phyloP scores from a whole-genome alignment of 1,284 basidiomycete genomes.

The Rhizoctonia solani region DNA sequence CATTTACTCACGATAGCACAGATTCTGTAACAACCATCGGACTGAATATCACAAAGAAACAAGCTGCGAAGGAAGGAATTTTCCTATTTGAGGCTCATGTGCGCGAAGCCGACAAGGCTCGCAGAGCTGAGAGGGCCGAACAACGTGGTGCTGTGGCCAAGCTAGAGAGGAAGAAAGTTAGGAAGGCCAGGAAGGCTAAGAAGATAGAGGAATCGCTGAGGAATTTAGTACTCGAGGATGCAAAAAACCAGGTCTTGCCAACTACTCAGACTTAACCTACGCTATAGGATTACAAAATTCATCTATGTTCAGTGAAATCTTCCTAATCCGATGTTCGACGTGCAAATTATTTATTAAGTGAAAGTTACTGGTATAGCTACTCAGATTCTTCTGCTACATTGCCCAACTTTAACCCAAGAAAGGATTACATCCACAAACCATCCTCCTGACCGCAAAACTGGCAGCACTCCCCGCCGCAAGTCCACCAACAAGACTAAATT shows the following conservation, averaged over 20 bases:
- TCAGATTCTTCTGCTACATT: too few species aligned
- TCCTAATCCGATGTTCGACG: not conserved
- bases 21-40: conserved; percentile 17
- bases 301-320: not conserved
- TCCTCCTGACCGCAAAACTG: conserved; percentile 46
- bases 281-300: not conserved
- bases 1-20: not conserved
- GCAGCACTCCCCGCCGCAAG: conserved; percentile 47
- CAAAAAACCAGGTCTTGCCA: conserved; percentile 71
- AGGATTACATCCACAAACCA: conserved; percentile 41
- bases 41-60: conserved; percentile 13
- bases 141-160: conserved; percentile 60
- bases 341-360: not conserved
- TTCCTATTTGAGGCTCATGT: conserved; percentile 70
- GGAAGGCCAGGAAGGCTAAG: conserved; percentile 38
- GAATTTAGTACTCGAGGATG: conserved; percentile 60
- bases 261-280: not conserved
- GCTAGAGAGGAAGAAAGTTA: conserved; percentile 57
- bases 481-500: conserved; percentile 49
- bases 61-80: conserved; percentile 69
- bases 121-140: conserved; percentile 55
- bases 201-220: conserved; percentile 53
- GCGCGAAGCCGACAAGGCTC: conserved; percentile 59
- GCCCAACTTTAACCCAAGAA: conserved; percentile 21
- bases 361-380: not conserved